Conservation (phyloP, 257 asterid species). For the Nyctanthes arbortristis region DNA sequence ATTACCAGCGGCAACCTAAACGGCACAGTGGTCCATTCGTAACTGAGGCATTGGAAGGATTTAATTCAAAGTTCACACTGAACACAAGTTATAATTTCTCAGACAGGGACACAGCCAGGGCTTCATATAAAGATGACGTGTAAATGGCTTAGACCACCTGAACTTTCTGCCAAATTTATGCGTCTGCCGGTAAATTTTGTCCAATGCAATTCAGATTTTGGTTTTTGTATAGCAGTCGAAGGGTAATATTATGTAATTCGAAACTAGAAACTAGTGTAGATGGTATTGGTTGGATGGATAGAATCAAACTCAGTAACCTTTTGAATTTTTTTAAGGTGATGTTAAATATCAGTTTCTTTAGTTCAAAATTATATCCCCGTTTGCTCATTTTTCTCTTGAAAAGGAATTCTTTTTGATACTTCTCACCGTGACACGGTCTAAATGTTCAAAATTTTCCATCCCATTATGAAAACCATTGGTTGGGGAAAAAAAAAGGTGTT, state of each 20-base stretch:
- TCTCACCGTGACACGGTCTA: too few species aligned
- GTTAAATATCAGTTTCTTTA: neutral
- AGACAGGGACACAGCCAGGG: slow-evolving; percentile 36
- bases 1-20: slow-evolving; percentile 42
- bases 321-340: neutral
- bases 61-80: slow-evolving; percentile 48
- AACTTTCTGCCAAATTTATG: neutral
- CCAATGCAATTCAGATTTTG: slow-evolving; percentile 29
- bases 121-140: slow-evolving; percentile 24
- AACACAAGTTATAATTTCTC: slow-evolving; percentile 32
- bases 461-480: too few species aligned
- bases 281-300: neutral
- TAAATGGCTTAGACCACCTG: slow-evolving; percentile 12
- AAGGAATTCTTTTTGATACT: too few species aligned
- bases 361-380: too few species aligned
- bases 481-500: too few species aligned
- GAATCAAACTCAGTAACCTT: neutral
- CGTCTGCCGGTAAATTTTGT: slow-evolving; percentile 23
- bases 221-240: slow-evolving; percentile 39
- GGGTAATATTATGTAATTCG: slow-evolving; percentile 26
- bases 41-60: slow-evolving; percentile 43
- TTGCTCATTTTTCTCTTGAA: neutral
- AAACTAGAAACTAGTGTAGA: neutral
- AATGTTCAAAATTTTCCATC: too few species aligned
- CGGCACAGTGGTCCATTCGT: slow-evolving; percentile 36